Conservation (phyloP, 768 basidiomycete genomes). For the Tricholoma saponaceum region DNA sequence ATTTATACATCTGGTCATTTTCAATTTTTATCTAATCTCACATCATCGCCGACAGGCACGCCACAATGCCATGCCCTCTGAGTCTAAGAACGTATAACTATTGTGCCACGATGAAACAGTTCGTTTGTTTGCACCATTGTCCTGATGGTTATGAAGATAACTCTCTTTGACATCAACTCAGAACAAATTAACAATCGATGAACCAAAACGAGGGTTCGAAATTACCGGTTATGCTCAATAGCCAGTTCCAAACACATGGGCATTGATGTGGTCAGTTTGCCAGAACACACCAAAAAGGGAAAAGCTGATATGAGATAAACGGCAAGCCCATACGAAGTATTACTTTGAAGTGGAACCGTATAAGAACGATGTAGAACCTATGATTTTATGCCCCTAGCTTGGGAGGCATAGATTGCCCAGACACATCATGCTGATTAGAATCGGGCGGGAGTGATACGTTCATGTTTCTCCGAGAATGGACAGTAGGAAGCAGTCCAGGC, state of each 20-base stretch:
- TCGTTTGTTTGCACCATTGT: background rate
- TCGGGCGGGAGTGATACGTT: no score
- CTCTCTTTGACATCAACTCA: background rate
- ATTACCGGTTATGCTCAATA: background rate
- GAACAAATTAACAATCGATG: background rate
- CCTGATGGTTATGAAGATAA: background rate
- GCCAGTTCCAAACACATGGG: background rate
- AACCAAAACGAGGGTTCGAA: background rate
- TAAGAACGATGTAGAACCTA: background rate
- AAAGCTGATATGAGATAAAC: background rate
- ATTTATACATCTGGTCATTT: conserved; percentile 7
- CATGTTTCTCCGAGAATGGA: no score
- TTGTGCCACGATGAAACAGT: background rate
- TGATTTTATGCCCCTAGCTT: no score
- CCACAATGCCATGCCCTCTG: no score
- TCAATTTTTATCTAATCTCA: conserved; percentile 20
- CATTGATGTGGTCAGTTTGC: background rate
- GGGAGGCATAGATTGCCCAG: no score
- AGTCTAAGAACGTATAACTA: no score
- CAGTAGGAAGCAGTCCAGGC: no score
- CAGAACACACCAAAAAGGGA: background rate
- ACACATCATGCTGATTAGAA: no score
- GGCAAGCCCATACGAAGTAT: background rate
- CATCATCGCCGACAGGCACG: conserved; percentile 4
- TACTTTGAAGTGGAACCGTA: background rate